Base-by-base conservation (phyloP, 495 filamentous ascomycete species). In the Penicilliopsis zonata region DNA sequence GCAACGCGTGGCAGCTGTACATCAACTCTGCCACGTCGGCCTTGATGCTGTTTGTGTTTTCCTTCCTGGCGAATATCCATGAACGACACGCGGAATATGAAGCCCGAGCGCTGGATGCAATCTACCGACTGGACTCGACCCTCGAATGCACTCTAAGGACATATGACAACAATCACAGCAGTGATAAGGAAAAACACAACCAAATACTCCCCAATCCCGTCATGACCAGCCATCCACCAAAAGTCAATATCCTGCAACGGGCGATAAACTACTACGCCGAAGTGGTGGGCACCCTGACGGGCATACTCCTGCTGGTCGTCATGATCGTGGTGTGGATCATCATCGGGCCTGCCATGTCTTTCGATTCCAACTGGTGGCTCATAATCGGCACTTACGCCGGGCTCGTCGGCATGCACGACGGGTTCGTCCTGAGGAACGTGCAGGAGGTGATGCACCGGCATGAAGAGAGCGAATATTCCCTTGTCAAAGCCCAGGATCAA, bases 301-400 rank as follows among this genome's bases (percentile, higher is more conserved):
- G 53, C 2, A 48, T 62, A 17, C 28, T 46, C 7, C 26, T 61
- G 25, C 52, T 54, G 1, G 9, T 55, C 4, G 3, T 34, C 1
- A 50, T 58, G 2, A 37, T 49, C 19, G 37, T 49, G 24, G 35
- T 42, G 15, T 62, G 58, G 58, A 28, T 46, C 16, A 36, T 41
- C 15, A 41, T 53, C 23, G 55, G 55, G 0, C 45, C 49, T 1
- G 19, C 47, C 18, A 41, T 58, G n/a, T 15, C 49, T 1, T 58
- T 48, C 35, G 43, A 46, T 33, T 41, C 46, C 28, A 55, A 46
- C 41, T 63, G 59, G 59, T 58, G 50, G 52, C 41, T 63, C 0
- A 43, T 60, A 24, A 59, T 59, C 37, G 59, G 59, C 12, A 63
- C 56, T 3, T 63, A 57, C 37, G 54, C 59, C 0, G 59, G 59